phyloP scores from a whole-genome alignment of 176 grass and related monocot genomes.

The Aegilops bicornis region DNA sequence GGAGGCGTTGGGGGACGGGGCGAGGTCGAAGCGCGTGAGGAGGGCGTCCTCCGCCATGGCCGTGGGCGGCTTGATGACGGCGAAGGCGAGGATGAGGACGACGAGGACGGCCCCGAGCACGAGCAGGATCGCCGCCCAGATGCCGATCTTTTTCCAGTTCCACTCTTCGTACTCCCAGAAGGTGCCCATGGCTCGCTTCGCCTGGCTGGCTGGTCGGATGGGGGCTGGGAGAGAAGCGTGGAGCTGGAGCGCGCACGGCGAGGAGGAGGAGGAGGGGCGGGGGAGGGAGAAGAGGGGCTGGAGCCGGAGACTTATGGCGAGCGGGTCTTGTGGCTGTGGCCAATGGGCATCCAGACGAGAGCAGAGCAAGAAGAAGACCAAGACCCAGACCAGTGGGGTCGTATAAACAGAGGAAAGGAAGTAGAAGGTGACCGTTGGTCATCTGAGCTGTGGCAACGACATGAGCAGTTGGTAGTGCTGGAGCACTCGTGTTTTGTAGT shows the following conservation, averaged over 20 bases:
- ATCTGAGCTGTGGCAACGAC: too few relatives aligned
- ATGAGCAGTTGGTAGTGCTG: not conserved
- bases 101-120: constrained; percentile 4
- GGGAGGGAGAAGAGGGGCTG: too few relatives aligned
- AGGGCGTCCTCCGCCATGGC: constrained; percentile 40
- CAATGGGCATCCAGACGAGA: not conserved
- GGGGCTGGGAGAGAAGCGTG: not conserved
- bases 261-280: too few relatives aligned
- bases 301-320: not conserved
- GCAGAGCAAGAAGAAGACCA: not conserved
- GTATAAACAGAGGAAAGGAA: not conserved
- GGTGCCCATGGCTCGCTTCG: not conserved
- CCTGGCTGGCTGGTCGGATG: too few relatives aligned
- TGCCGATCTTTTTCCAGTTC: not conserved
- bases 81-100: constrained; percentile 50
- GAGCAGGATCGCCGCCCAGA: constrained; percentile 9
- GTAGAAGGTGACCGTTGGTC: not conserved
- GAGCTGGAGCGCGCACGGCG: not conserved
- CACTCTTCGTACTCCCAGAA: not conserved
- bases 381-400: not conserved
- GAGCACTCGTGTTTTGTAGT: too few relatives aligned
- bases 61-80: constrained; percentile 35
- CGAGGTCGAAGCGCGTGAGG: constrained; percentile 27
- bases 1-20: not conserved
- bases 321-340: not conserved